phyloP scores from a whole-genome alignment of 2,329 filamentous ascomycete genomes.

The Aspergillus sp. region DNA sequence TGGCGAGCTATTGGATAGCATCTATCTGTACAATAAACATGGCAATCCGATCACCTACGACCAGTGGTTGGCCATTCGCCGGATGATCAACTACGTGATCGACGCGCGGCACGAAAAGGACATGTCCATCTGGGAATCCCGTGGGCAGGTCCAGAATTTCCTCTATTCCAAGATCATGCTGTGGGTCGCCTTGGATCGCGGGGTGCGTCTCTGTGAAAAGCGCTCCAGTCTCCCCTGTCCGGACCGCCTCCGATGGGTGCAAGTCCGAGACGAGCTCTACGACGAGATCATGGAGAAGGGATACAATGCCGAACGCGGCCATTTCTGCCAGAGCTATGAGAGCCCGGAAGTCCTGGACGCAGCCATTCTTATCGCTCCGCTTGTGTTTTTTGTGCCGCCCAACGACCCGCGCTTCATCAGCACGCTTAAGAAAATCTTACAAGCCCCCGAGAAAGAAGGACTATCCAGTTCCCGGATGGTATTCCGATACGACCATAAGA shows the following conservation, averaged over 20 bases:
- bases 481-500: conserved; percentile 63
- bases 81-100: conserved; percentile 62
- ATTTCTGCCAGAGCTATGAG: conserved; percentile 71
- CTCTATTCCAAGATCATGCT: conserved; percentile 77
- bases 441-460: conserved; percentile 65
- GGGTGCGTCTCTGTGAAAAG: conserved; percentile 65
- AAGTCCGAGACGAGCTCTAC: conserved; percentile 58
- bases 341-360: conserved; percentile 62
- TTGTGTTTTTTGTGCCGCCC: conserved; percentile 71
- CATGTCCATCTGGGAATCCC: conserved; percentile 79
- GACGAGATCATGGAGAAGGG: conserved; percentile 72
- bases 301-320: conserved; percentile 61
- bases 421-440: conserved; percentile 64
- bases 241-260: conserved; percentile 58
- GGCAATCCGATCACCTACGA: conserved; percentile 70
- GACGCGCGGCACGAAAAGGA: conserved; percentile 60
- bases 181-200: conserved; percentile 73
- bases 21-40: conserved; percentile 73
- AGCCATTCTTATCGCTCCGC: conserved; percentile 64
- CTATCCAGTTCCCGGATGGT: conserved; percentile 67
- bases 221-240: conserved; percentile 63
- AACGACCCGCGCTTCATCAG: conserved; percentile 67
- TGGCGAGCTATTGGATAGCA: conserved; percentile 67
- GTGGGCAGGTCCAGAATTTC: conserved; percentile 67
- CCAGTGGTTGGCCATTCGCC: conserved; percentile 62